Evolutionary conservation across 2,329 filamentous ascomycete species (phyloP).

Genomic region (Geosmithia morbida): DNA sequence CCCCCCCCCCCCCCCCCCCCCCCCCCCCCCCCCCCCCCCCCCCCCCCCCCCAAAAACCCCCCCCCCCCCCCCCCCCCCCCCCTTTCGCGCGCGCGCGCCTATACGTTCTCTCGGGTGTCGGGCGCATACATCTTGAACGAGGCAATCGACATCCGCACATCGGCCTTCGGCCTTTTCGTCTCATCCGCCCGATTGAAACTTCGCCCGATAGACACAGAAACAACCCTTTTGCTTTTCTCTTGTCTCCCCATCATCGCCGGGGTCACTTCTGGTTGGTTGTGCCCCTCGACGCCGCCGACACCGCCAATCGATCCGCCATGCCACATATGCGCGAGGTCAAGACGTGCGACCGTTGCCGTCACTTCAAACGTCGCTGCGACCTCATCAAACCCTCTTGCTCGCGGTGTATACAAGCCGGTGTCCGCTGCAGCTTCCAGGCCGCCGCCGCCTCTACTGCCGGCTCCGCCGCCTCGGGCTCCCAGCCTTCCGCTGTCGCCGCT

Average conservation of each 20-base stretch:
- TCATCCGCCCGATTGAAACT: too few species aligned
- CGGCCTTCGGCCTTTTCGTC: too few species aligned
- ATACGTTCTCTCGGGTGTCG: background rate
- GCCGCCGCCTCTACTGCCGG: background rate
- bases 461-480: background rate
- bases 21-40: too few species aligned
- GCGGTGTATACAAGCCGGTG: slow-evolving; percentile 16
- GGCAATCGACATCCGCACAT: background rate
- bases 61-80: too few species aligned
- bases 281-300: too few species aligned
- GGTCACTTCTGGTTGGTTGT: too few species aligned
- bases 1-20: too few species aligned
- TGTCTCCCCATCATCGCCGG: background rate
- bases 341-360: slow-evolving; percentile 20
- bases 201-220: too few species aligned
- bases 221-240: background rate
- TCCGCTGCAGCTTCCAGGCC: slow-evolving; percentile 14
- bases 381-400: slow-evolving; percentile 18
- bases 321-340: slow-evolving; percentile 18
- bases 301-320: slow-evolving; percentile 6
- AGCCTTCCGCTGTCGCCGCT: background rate
- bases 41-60: too few species aligned
- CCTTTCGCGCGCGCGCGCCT: background rate
- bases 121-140: background rate
- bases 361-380: slow-evolving; percentile 20